phyloP scores from a whole-genome alignment of 345 rosid species.

The Brassica rapa region DNA sequence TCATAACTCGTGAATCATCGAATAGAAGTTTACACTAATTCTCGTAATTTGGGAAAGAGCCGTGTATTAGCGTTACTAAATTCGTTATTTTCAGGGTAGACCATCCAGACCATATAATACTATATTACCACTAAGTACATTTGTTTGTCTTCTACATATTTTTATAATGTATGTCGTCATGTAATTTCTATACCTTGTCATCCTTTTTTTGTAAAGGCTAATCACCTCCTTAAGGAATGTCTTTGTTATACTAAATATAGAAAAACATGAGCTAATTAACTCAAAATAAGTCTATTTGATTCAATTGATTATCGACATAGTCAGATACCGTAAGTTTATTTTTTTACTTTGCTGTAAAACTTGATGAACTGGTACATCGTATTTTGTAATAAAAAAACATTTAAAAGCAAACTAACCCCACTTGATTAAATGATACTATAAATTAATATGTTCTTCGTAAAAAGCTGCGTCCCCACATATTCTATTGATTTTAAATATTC shows the following conservation, averaged over 20 bases:
- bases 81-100: not conserved
- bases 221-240: not conserved
- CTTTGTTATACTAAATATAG: not conserved
- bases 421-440: conserved; percentile 24
- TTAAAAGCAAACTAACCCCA: conserved; percentile 23
- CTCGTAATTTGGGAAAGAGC: not conserved
- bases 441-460: conserved; percentile 25
- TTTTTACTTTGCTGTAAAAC: conserved; percentile 1
- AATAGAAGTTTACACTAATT: not conserved
- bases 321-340: not conserved
- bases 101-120: not conserved
- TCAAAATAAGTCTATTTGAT: conserved; percentile 2
- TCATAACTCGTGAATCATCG: not conserved
- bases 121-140: not conserved
- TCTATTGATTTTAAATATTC: conserved; percentile 33
- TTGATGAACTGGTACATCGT: conserved; percentile 13
- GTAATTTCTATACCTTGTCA: not conserved
- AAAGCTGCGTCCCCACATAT: conserved; percentile 42
- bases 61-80: not conserved
- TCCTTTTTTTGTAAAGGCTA: conserved; percentile 3
- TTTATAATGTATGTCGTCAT: not conserved
- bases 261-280: not conserved
- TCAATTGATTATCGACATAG: conserved; percentile 3
- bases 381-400: conserved; percentile 7
- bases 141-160: not conserved